Evolutionary conservation across 768 basidiomycete genomes (phyloP).

Genomic region (Collybiopsis confluens): DNA sequence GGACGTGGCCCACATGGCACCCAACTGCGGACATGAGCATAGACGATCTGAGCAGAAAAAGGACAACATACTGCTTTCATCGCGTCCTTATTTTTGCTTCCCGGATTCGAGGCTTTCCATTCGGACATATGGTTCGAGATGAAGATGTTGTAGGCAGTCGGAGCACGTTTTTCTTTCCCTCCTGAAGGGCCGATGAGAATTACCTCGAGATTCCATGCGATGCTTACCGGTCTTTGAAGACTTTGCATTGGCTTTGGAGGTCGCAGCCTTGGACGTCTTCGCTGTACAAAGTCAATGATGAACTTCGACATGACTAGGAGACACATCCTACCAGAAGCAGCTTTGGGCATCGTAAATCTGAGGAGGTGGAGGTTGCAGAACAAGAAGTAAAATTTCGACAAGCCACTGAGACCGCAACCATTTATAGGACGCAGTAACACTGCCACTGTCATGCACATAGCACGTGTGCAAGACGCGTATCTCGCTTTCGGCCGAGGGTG

Average conservation of each 20-base stretch:
- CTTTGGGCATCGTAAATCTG: not conserved
- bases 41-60: too few species aligned
- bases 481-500: too few species aligned
- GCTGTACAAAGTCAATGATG: not conserved
- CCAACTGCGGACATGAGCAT: not conserved
- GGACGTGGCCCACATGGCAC: not conserved
- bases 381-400: not conserved
- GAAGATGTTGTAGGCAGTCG: not conserved
- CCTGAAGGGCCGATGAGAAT: not conserved
- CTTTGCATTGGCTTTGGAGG: not conserved
- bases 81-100: not conserved
- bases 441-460: too few species aligned
- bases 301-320: not conserved
- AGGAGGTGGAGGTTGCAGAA: not conserved
- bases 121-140: not conserved
- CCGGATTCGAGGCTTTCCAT: not conserved
- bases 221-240: not conserved
- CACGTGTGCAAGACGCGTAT: too few species aligned
- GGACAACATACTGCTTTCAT: not conserved
- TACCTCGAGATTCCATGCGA: not conserved
- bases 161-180: constrained; percentile 3
- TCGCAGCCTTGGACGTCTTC: not conserved
- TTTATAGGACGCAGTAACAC: too few species aligned
- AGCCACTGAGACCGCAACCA: not conserved
- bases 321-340: not conserved